Evolutionary conservation across 805 yeast genomes (phyloP).

Genomic region (Hanseniaspora occidentalis): DNA sequence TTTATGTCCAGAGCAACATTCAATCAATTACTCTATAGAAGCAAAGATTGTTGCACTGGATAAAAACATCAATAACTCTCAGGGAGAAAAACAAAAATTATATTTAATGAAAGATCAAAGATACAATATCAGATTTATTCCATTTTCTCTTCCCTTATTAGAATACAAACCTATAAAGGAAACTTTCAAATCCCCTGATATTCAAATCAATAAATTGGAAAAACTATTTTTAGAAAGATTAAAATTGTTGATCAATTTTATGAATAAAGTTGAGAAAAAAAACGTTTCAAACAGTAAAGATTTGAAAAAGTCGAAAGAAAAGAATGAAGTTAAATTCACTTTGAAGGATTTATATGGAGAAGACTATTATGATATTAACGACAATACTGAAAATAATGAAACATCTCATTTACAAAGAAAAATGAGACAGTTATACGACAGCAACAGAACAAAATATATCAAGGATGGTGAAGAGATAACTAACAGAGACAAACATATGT

Average conservation of each 20-base stretch:
- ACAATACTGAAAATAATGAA: constrained; percentile 12
- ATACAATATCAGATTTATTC: constrained; percentile 18
- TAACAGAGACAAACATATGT: not conserved
- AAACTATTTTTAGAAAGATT: constrained; percentile 18
- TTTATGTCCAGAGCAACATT: constrained; percentile 22
- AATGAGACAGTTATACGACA: constrained; percentile 19
- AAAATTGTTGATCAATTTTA: constrained; percentile 15
- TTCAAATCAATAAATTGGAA: constrained; percentile 16
- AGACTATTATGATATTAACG: not conserved
- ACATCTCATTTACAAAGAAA: constrained; percentile 16
- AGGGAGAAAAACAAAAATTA: constrained; percentile 6
- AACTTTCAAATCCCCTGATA: constrained; percentile 4
- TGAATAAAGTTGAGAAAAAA: constrained; percentile 12
- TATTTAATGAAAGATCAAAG: constrained; percentile 14
- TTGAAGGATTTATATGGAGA: constrained; percentile 6
- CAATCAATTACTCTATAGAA: constrained; percentile 39
- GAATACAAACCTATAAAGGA: constrained; percentile 8
- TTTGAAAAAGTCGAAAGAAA: not conserved
- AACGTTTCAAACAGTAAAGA: too few species aligned
- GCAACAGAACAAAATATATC: constrained; percentile 11
- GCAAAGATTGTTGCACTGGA: constrained; percentile 41
- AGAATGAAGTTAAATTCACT: constrained; percentile 5
- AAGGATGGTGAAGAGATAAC: constrained; percentile 2
- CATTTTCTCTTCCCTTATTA: constrained; percentile 13
- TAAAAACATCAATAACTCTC: constrained; percentile 12